Evolutionary conservation across 2,329 filamentous ascomycete genomes (phyloP), one percentile per base, ranked within the genome.

Genomic region (Boeremia lycopersici): DNA sequence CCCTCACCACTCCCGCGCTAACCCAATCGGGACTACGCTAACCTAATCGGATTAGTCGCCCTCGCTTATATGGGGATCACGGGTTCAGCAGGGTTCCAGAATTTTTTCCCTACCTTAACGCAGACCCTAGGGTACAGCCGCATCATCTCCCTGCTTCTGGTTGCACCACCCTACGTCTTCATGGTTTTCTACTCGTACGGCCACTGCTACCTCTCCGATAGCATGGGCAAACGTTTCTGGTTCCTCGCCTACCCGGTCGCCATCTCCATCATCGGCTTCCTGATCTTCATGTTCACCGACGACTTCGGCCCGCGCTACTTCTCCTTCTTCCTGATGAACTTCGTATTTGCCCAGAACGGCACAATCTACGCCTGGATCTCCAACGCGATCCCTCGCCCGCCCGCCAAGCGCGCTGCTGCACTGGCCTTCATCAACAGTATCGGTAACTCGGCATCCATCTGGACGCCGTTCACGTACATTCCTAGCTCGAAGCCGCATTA

Each of bases 101-200:
- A 84, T 35, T 86, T 84, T 70, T 84, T 84, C 69, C 82, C 82
- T 0, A 79, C 81, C 0, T 74, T 85, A 26, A 84, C 83, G 0
- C 71, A 72, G 15, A 84, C 83, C 0, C 76, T 85, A 6, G 82
- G 82, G 23, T 85, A 84, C 59, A 66, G 52, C 31, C 80, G 83
- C 49, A 77, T 82, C 1, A 78, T 81, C 0, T 84, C 82, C 0
- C 74, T 85, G 11, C 75, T 85, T 15, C 81, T 85, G 76, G 83
- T 80, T 63, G 76, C 82, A 1, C 83, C 83, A 1, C 84, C 84
- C 0, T 86, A 84, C 81, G 76, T 81, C 3, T 86, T 85, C 63
- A 74, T 86, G 26, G 70, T 86, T n/a, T 85, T 81, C 40, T 68
- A 78, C 57, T 64, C 58, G 17, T 68, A 78, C 26, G 59, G 59